Evolutionary conservation across 2,329 filamentous ascomycete species (phyloP).

Genomic region (Orbilia oligospora): DNA sequence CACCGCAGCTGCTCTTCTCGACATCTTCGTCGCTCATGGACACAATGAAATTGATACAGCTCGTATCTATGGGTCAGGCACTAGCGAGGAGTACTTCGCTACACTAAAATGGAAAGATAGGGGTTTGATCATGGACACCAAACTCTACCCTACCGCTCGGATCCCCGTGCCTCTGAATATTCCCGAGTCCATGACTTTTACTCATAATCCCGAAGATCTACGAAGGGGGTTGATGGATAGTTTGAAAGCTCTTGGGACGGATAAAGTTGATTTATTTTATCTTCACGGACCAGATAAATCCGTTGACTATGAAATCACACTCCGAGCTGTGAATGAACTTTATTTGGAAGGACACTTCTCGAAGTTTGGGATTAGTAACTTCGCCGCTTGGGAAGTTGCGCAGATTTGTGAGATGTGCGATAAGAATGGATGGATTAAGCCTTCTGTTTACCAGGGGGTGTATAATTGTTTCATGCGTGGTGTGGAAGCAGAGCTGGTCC

Average conservation of each 20-base stretch:
- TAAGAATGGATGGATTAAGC: constrained; percentile 84
- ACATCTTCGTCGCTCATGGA: constrained; percentile 37
- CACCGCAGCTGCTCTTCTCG: constrained; percentile 24
- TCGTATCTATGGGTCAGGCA: constrained; percentile 40
- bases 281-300: constrained; percentile 78
- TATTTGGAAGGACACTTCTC: constrained; percentile 91
- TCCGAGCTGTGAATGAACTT: constrained; percentile 82
- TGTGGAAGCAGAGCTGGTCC: constrained; percentile 81
- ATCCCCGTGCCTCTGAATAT: constrained; percentile 25
- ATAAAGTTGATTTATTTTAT: constrained; percentile 79
- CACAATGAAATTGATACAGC: constrained; percentile 54
- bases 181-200: constrained; percentile 20
- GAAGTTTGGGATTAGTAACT: constrained; percentile 84
- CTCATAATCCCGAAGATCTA: constrained; percentile 30
- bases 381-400: constrained; percentile 87
- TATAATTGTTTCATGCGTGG: constrained; percentile 84
- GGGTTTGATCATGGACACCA: constrained; percentile 33
- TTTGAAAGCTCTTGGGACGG: constrained; percentile 37
- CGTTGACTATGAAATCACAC: constrained; percentile 82
- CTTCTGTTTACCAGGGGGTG: constrained; percentile 89
- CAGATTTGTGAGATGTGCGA: constrained; percentile 86
- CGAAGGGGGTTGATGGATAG: constrained; percentile 42
- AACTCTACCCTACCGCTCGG: constrained; percentile 38
- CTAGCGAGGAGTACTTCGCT: constrained; percentile 44
- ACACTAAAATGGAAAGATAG: constrained; percentile 12